Conservation (phyloP, 441 rosid genomes). For the Eruca vesicaria region DNA sequence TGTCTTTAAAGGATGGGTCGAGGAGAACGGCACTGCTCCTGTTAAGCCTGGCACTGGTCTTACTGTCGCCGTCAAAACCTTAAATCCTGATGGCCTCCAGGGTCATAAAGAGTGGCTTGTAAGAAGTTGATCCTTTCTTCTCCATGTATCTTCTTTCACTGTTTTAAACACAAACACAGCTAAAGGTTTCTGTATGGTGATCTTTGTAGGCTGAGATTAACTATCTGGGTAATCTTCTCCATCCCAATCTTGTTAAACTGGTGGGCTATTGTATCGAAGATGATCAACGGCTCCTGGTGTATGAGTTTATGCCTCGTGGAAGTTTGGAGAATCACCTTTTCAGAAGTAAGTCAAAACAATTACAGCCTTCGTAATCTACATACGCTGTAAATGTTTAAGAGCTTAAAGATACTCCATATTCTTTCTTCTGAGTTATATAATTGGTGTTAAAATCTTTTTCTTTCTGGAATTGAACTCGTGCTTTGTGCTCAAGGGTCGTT, state of each 20-base stretch:
- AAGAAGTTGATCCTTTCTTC: conserved; percentile 26
- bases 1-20: conserved; percentile 99
- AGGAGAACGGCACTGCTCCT: conserved; percentile 98
- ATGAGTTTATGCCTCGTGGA: conserved; percentile 98
- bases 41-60: conserved; percentile 98
- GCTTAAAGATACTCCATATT: conserved; percentile 1
- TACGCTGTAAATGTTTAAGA: neutral
- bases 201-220: conserved; percentile 90
- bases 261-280: conserved; percentile 97
- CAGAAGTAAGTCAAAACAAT: conserved; percentile 54
- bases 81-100: conserved; percentile 97
- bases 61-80: conserved; percentile 94
- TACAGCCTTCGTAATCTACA: neutral
- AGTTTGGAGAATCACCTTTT: conserved; percentile 98
- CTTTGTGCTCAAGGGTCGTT: conserved; percentile 52
- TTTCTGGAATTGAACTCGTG: neutral
- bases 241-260: conserved; percentile 89
- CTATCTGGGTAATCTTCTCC: conserved; percentile 87
- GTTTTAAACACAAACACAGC: neutral
- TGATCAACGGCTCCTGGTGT: conserved; percentile 89
- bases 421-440: neutral
- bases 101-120: conserved; percentile 99
- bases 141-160: neutral
- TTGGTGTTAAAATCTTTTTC: neutral
- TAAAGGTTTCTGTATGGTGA: conserved; percentile 11